Evolutionary conservation across 805 yeast genomes (phyloP), one percentile per base, ranked within the genome.

Genomic region (Kuraishia ogatae): DNA sequence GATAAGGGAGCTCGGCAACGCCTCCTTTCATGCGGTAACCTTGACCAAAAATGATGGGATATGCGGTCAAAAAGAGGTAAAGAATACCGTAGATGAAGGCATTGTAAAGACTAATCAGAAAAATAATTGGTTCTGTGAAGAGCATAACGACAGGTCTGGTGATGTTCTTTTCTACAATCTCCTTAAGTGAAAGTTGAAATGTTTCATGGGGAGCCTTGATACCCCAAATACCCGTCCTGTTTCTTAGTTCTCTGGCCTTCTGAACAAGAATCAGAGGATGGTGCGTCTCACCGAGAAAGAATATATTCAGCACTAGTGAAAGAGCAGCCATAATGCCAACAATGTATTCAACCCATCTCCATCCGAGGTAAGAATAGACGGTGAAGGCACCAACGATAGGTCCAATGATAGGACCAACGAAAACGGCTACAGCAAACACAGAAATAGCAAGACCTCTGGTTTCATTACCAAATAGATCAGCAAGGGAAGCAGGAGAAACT

Each of bases 61-160:
- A 83, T 2, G 93, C 93, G 46, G 86, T 84, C 61, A 89, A 73
- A 62, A 87, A 77, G 62, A 89, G 66, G 66, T 89, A 89, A 48
- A 89, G 69, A 65, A 89, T 83, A 62, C 94, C 96, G 65, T 89
- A 89, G 54, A 89, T 81, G 66, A 87, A 87, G 1, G 94, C 83
- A 60, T 84, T 85, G 73, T 87, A 89, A 50, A 87, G 62, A 28
- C 90, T 78, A 55, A 89, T 68, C 53, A 84, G 69, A n/a, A 87
- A 72, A 58, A 89, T 68, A 59, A 87, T 85, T 23, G 96, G 94
- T 67, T 89, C 96, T 6, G 76, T 74, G 59, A 77, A 64, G 49
- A 88, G 71, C 89, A 89, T 83, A 13, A 63, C 66, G 48, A 89
- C 54, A 1, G 96, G 96, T 67, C 94, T 79, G 6, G 84, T 64